Conservation (phyloP, 1,284 basidiomycete species). For the Puccinia triticina region DNA sequence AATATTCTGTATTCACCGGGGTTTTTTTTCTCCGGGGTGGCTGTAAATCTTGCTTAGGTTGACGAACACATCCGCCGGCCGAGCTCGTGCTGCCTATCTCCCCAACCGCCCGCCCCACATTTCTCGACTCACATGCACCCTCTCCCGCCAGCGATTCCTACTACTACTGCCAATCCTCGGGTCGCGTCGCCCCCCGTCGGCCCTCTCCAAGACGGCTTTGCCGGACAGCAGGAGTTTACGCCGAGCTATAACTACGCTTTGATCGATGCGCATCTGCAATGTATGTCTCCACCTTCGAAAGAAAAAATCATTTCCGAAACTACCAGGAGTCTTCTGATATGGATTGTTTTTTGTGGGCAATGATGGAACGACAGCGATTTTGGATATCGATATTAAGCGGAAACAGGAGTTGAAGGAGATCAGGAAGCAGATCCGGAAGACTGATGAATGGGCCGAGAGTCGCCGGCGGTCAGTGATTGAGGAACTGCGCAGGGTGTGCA, state of each 20-base stretch:
- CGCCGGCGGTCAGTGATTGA: conserved; percentile 25
- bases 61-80: neutral
- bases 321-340: no score
- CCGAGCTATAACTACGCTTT: conserved; percentile 22
- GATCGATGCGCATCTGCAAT: conserved; percentile 44
- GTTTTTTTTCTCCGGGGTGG: no score
- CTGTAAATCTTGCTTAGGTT: no score
- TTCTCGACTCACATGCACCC: neutral
- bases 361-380: conserved; percentile 30
- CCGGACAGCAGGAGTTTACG: neutral
- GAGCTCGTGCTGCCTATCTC: neutral
- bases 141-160: neutral
- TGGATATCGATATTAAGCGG: conserved; percentile 33
- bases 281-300: no score
- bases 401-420: conserved; percentile 38
- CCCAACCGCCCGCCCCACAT: neutral
- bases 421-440: conserved; percentile 32
- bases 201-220: neutral
- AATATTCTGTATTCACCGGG: no score
- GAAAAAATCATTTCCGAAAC: no score
- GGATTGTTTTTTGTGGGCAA: no score
- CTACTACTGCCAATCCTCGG: neutral
- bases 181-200: neutral
- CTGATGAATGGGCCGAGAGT: conserved; percentile 43
- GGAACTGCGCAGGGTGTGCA: conserved; percentile 28